Percentiles rank a stretch among this genome's conserved stretches.
These are phyloP conservation scores for Salvia rosmarinus DNA, from an alignment of 257 asterid species.

Conservation along the genomic window DNA sequence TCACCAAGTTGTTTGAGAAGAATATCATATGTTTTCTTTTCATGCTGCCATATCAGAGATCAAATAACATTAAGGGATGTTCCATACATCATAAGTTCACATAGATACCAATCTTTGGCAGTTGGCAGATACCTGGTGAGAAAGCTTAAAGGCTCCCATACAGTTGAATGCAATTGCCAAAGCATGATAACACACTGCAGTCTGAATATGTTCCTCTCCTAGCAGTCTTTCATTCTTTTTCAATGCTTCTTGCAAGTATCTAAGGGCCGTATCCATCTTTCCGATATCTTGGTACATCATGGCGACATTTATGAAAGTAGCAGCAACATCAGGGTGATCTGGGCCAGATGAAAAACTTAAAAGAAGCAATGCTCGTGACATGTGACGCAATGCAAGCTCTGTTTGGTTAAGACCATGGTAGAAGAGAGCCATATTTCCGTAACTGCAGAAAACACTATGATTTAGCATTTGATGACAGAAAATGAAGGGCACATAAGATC, in stretches of 20 bases:
- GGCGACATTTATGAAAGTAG: constrained; percentile 92
- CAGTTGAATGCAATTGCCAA: constrained; percentile 88
- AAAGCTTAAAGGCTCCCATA: constrained; percentile 91
- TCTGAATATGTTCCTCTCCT: constrained; percentile 94
- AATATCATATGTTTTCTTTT: constrained; percentile 88
- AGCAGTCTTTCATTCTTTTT: constrained; percentile 80
- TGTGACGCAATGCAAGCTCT: constrained; percentile 90
- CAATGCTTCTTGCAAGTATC: constrained; percentile 93
- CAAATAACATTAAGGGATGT: constrained; percentile 15
- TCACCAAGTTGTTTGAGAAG: constrained; percentile 95
- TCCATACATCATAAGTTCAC: constrained; percentile 13
- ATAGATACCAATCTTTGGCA: constrained; percentile 31
- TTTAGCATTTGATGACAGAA: constrained; percentile 22
- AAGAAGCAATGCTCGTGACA: constrained; percentile 86
- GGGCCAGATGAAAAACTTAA: constrained; percentile 88
- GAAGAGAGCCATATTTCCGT: constrained; percentile 97
- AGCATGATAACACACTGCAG: constrained; percentile 99
- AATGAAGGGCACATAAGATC: neutral
- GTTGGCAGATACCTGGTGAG: constrained; percentile 76
- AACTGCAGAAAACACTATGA: constrained; percentile 52
- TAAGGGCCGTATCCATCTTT: constrained; percentile 87
- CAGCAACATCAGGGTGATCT: constrained; percentile 97
- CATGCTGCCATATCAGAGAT: constrained; percentile 63
- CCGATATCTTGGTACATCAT: constrained; percentile 98
- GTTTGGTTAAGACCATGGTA: constrained; percentile 97